These are phyloP conservation scores for Prunus salicina DNA, from an alignment of 306 rosid species.

Conservation along the genomic window DNA sequence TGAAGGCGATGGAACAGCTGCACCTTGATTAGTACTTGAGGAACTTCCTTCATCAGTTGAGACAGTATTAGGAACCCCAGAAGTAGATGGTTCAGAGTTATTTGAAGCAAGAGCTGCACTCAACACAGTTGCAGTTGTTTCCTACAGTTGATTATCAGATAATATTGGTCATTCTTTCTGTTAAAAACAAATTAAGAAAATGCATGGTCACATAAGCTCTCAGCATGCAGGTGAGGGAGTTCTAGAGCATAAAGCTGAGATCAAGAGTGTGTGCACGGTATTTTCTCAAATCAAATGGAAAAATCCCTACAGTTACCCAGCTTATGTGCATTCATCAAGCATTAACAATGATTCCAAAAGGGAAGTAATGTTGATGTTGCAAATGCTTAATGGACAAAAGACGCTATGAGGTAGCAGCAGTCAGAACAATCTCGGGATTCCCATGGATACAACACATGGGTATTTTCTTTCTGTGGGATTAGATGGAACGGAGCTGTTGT, in stretches of 20 bases:
- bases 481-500: not conserved
- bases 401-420: not conserved
- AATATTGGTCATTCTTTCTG: not conserved
- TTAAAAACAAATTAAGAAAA: not conserved
- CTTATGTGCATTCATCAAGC: not conserved
- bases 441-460: not conserved
- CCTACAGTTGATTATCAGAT: constrained; percentile 31
- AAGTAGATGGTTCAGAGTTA: constrained; percentile 37
- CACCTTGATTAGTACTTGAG: constrained; percentile 23
- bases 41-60: constrained; percentile 29
- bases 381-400: not conserved
- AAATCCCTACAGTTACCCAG: not conserved
- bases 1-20: constrained; percentile 9
- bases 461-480: not conserved
- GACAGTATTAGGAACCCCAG: constrained; percentile 22
- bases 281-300: not conserved
- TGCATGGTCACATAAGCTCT: not conserved
- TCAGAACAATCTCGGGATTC: not conserved
- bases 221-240: not conserved
- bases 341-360: not conserved
- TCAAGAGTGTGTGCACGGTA: not conserved
- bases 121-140: constrained; percentile 49
- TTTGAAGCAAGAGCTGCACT: constrained; percentile 58
- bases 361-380: not conserved
- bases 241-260: not conserved